Base-by-base conservation (phyloP, 495 filamentous ascomycete species). In the Mytilinidion resinicola region DNA sequence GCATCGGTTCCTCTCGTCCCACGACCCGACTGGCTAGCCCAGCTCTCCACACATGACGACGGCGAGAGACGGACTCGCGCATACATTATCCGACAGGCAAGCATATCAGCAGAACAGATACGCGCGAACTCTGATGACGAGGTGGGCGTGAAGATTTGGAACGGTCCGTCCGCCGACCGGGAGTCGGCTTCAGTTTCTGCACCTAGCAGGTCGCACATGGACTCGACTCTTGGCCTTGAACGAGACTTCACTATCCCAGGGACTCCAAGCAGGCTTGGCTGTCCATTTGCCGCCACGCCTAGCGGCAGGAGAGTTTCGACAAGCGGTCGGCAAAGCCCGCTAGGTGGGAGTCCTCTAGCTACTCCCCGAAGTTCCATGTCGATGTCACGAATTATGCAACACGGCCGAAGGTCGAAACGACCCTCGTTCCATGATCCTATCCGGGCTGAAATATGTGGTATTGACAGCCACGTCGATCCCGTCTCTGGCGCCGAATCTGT, bases 241-340 rank as follows among this genome's bases (percentile, higher is more conserved):
- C 77, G 81, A 59, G 84, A 87, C 63, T 87, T 86, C 60, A 87
- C 84, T 4, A 78, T 83, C 15, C 66, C 76, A 48, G 83, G 83
- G 39, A 83, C 77, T 64, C 82, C 82, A 46, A 79, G 83, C 51
- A 72, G 70, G n/a, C 67, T 86, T 17, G 74, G 77, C 17, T 87
- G 84, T 69, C 84, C 84, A 12, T 86, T 86, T 66, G 75, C 78
- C 25, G 46, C 46, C 46, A 49, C 46, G 2, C 17, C 46, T 14
- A 3, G 46, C 14, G 19, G 46, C 15, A 49, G 46, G 46, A 49
- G 33, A 49, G 3, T 49, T 10, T 62, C 60, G 42, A 68, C 60
- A 51, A 38, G 57, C 20, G 53, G 56, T 7, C 42, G 56, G 37
- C 51, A 56, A 35, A 66, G 62, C 44, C 25, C 25, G 25, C 25